These are phyloP conservation scores for Macrolepiota dolichaula DNA, from an alignment of 768 basidiomycete genomes.

Conservation along the genomic window DNA sequence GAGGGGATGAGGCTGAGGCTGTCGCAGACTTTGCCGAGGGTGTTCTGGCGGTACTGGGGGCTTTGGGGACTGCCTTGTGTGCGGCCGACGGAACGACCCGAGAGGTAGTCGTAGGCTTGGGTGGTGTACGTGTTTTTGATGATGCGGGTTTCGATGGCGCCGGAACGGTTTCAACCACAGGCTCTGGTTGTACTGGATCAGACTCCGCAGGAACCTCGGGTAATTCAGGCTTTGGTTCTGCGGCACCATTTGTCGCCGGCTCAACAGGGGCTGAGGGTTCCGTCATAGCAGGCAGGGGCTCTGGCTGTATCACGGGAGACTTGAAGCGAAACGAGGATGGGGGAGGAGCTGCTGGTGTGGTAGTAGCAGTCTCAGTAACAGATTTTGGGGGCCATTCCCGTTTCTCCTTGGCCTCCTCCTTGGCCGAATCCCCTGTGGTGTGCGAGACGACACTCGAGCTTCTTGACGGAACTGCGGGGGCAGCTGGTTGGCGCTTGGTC, in stretches of 20 bases:
- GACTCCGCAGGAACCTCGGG: conserved; percentile 7
- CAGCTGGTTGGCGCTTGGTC: conserved; percentile 51
- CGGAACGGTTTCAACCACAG: conserved; percentile 1
- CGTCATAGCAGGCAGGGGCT: background rate
- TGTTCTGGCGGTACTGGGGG: conserved; percentile 18
- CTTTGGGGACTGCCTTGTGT: conserved; percentile 18
- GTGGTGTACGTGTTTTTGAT: conserved; percentile 11
- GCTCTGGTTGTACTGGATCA: conserved; percentile 22
- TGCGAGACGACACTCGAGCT: conserved; percentile 70
- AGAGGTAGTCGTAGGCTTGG: conserved; percentile 19
- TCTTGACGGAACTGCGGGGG: conserved; percentile 40
- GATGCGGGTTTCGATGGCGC: conserved; percentile 10
- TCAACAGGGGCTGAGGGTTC: background rate
- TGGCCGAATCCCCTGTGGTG: conserved; percentile 56
- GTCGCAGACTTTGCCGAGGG: conserved; percentile 20
- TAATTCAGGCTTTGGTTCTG: background rate
- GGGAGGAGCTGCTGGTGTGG: background rate
- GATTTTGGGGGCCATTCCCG: conserved; percentile 75
- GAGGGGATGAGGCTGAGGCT: conserved; percentile 18
- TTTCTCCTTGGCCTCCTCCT: conserved; percentile 67
- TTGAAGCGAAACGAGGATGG: conserved; percentile 6
- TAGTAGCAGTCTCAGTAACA: conserved; percentile 7
- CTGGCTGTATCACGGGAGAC: conserved; percentile 3
- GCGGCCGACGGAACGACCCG: conserved; percentile 20
- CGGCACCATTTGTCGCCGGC: conserved; percentile 2